Evolutionary conservation across 208 protist genomes (phyloP).

Genomic region (Trypanosoma caninum): DNA sequence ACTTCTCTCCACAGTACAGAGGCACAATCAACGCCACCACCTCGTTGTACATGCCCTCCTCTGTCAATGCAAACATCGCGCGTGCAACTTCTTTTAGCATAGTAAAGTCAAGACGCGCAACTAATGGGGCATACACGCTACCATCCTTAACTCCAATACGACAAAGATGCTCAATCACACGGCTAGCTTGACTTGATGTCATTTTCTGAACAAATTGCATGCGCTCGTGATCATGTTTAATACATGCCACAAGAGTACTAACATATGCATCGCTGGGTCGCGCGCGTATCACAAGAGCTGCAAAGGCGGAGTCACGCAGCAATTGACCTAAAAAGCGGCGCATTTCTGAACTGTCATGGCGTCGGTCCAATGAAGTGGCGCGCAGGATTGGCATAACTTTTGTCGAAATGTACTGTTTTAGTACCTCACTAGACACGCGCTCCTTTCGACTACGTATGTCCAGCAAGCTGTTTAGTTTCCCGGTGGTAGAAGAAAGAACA

Average conservation of each 20-base stretch:
- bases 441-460: slow-evolving; percentile 29
- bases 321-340: slow-evolving; percentile 57
- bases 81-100: slow-evolving; percentile 60
- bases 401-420: slow-evolving; percentile 56
- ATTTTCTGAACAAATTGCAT: slow-evolving; percentile 76
- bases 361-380: slow-evolving; percentile 54
- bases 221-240: slow-evolving; percentile 59
- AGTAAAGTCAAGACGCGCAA: slow-evolving; percentile 55
- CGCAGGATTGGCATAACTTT: slow-evolving; percentile 70
- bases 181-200: slow-evolving; percentile 75
- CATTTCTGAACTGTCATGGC: slow-evolving; percentile 43
- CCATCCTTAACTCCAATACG: slow-evolving; percentile 50
- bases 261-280: slow-evolving; percentile 52
- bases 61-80: slow-evolving; percentile 65
- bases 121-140: slow-evolving; percentile 47
- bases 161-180: slow-evolving; percentile 65
- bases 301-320: slow-evolving; percentile 70
- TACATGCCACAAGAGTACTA: slow-evolving; percentile 45
- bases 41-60: slow-evolving; percentile 43
- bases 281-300: slow-evolving; percentile 54
- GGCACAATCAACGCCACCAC: slow-evolving; percentile 65
- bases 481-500: slow-evolving; percentile 6
- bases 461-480: slow-evolving; percentile 56
- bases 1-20: slow-evolving; percentile 74
- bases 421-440: slow-evolving; percentile 30